Evolutionary conservation across 2,329 filamentous ascomycete species (phyloP).

Genomic region (Neurospora sp.): DNA sequence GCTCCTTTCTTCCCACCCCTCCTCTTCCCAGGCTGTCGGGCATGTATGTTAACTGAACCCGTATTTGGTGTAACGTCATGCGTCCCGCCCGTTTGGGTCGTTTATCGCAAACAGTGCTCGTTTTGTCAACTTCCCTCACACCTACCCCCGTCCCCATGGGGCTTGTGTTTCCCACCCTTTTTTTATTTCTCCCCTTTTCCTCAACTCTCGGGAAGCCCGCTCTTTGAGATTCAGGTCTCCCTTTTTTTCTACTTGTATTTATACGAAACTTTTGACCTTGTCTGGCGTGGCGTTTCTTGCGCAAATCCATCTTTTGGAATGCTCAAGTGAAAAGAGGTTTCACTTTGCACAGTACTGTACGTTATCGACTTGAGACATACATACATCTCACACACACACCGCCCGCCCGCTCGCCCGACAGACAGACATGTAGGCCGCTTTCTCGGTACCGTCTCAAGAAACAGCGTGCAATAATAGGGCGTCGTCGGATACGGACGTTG

Average conservation of each 20-base stretch:
- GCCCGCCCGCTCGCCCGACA: background rate
- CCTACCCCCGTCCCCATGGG: background rate
- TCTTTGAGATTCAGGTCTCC: background rate
- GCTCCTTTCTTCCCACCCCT: background rate
- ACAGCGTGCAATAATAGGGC: background rate
- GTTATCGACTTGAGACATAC: background rate
- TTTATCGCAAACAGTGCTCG: background rate
- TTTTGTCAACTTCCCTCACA: background rate
- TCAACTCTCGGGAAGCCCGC: background rate
- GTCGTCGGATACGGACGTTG: background rate
- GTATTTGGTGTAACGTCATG: background rate
- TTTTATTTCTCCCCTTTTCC: background rate
- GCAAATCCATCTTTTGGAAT: background rate
- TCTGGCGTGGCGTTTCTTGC: background rate
- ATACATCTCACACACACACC: background rate
- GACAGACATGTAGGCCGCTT: background rate
- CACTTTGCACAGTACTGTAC: background rate
- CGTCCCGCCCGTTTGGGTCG: background rate
- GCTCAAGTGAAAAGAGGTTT: background rate
- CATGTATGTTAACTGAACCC: background rate
- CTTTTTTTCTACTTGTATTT: background rate
- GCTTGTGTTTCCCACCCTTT: background rate
- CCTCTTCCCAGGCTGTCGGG: background rate
- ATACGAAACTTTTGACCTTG: background rate
- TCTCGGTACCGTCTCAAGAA: background rate